A percentile compares a stretch with the other conserved stretches of the same genome.
These are phyloP conservation scores for Phytophthora multivora DNA, from an alignment of 352 stramenopile species.

Conservation along the genomic window DNA sequence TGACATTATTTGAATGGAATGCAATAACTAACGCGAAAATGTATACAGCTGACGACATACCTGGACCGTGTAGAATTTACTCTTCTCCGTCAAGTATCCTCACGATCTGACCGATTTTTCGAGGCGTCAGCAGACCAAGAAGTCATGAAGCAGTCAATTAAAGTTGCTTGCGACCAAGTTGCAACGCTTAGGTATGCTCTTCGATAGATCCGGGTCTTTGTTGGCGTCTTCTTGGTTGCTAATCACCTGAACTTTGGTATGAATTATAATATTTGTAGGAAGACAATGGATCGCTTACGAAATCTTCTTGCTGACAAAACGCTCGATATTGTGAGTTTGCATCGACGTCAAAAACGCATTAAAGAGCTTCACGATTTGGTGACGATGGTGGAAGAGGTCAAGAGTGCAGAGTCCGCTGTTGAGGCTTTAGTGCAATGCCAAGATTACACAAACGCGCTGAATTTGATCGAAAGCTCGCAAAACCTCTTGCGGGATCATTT, in stretches of 20 bases:
- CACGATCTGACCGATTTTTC: constrained; percentile 85
- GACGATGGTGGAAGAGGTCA: constrained; percentile 86
- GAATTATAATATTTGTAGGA: constrained; percentile 30
- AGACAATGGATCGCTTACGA: constrained; percentile 83
- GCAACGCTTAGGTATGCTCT: constrained; percentile 65
- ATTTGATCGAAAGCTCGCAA: constrained; percentile 80
- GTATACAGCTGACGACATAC: constrained; percentile 68
- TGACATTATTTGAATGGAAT: neutral
- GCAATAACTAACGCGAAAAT: constrained; percentile 1
- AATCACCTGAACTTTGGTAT: constrained; percentile 5
- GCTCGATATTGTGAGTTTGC: constrained; percentile 87
- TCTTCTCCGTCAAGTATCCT: constrained; percentile 84
- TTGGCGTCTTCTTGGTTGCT: neutral
- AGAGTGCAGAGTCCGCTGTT: constrained; percentile 80
- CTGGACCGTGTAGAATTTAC: constrained; percentile 87
- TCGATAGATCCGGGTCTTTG: neutral
- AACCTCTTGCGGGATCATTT: constrained; percentile 70
- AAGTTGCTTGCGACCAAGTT: constrained; percentile 79
- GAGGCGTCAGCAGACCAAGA: constrained; percentile 84
- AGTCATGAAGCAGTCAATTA: constrained; percentile 87
- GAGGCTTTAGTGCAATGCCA: constrained; percentile 86
- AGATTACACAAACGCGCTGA: constrained; percentile 80
- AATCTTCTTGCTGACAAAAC: constrained; percentile 85
- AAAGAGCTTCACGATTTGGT: constrained; percentile 82
- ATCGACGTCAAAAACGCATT: constrained; percentile 81